Evolutionary conservation across 768 basidiomycete genomes (phyloP).

Genomic region (Dioszegia hungarica): DNA sequence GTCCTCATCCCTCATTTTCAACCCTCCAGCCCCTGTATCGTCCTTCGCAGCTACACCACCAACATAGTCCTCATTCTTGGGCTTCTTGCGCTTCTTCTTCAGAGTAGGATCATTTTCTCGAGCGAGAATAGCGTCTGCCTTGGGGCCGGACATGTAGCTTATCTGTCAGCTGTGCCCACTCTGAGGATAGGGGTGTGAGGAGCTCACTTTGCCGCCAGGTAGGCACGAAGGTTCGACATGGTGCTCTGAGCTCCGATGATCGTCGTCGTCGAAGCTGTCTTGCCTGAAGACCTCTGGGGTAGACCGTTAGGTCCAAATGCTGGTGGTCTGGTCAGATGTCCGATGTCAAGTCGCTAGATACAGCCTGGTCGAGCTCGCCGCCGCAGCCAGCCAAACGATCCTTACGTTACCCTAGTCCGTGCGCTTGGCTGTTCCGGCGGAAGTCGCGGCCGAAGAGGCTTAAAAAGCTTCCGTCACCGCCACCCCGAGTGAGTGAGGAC

Average conservation of each 20-base stretch:
- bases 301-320: too few relatives aligned
- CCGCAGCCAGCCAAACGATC: too few relatives aligned
- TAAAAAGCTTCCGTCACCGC: background rate
- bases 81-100: conserved; percentile 62
- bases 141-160: conserved; percentile 88
- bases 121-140: conserved; percentile 89
- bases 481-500: too few relatives aligned
- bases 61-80: conserved; percentile 54
- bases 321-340: too few relatives aligned
- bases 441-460: background rate
- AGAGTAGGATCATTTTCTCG: conserved; percentile 52
- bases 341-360: too few relatives aligned
- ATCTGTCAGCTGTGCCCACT: background rate
- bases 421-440: background rate
- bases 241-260: background rate
- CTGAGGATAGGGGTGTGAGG: background rate
- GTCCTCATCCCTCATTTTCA: conserved; percentile 48
- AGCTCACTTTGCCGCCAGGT: conserved; percentile 45
- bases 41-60: conserved; percentile 12
- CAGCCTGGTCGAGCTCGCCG: background rate
- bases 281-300: background rate
- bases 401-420: too few relatives aligned
- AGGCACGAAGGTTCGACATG: conserved; percentile 44
- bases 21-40: conserved; percentile 41
- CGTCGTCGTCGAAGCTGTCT: background rate